Evolutionary conservation across 108 stramenopile species (phyloP), one percentile per base, ranked within the genome.

Genomic region (Skeletonema grethae): DNA sequence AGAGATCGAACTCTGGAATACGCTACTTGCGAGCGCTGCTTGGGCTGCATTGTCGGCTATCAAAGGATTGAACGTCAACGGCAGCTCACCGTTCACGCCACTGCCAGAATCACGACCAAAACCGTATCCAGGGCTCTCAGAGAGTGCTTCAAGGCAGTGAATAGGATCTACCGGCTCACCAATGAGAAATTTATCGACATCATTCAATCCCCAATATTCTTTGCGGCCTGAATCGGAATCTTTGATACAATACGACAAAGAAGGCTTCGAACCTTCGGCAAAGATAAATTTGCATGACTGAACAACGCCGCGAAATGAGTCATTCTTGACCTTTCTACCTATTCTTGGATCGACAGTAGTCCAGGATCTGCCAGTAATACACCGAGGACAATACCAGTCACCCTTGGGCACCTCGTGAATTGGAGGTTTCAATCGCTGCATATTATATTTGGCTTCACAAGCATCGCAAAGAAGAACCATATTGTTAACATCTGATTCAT

Each of bases 401-500:
- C 92, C 92, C 73, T 84, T 86, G 6, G 95, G 95, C 30, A 96
- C 86, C 12, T 82, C 77, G 8, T 68, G 10, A 25, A 96, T 60
- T 35, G 92, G 90, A 45, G 92, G 92, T 57, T 85, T 76, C 35
- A 96, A 78, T 25, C 95, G 76, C 32, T 59, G 68, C 73, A 96
- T 89, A 62, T 96, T 96, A 81, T 83, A 96, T 34, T 96, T 95
- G n/a, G 89, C 95, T 80, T 96, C 95, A 61, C 95, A 96, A 8
- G 84, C 88, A 72, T 96, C 95, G 65, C 95, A 96, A 57, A 96
- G 73, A 0, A 96, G 79, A 8, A 95, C 93, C 60, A 93, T 90
- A 15, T 88, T 87, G 24, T 83, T 84, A 0, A 79, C 57, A 74
- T 93, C 90, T 24, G 79, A 67, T 30, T 80, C 74, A 66, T 92